Base-by-base conservation (phyloP, 768 basidiomycete species). In the Termitomyces heimii region DNA sequence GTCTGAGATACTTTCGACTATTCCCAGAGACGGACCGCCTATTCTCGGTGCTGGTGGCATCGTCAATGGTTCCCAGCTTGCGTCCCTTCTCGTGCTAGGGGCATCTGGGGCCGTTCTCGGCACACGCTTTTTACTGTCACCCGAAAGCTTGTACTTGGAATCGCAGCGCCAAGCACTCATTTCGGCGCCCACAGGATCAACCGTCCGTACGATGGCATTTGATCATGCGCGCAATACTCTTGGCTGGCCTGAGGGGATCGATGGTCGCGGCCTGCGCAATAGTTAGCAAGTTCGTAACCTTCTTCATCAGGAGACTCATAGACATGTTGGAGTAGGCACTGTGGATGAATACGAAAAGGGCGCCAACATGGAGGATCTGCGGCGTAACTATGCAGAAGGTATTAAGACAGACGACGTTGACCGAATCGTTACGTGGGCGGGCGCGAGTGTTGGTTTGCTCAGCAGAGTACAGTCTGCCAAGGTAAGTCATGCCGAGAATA, bases 1-100 rank as follows among this genome's bases (percentile, higher is more conserved):
- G 54, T 76, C 86, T 6, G 72, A 76, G 54, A 74, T 89, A 62
- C 70, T 83, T 43, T 68, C 75, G 37, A 71, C 69, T 12, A 60
- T 83, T 18, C 67, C 76, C 4, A 64, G 70, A 35, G 69, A 69
- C 35, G 71, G 75, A 4, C 82, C 82, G 0, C 80, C 80, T 4
- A 62, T 93, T 53, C 70, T 93, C 31, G 90, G 83, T 16, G 90
- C 92, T 2, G 92, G 92, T 31, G 92, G 91, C 0, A 62, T 94
- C 54, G 75, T 78, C 3, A 82, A 75, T 28, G 88, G 90, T 18
- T 66, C 74, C 0, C 86, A 92, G 55, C 66, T 90, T 47, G 86
- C 88, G 34, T 75, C 84, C 4, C 66, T 85, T 44, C 79, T 94
- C 54, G 69, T 79, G 5, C 76, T 88, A 34, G 90, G 90, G 14